phyloP scores from a whole-genome alignment of 169 alveolate genomes.

The Theileria parva region DNA sequence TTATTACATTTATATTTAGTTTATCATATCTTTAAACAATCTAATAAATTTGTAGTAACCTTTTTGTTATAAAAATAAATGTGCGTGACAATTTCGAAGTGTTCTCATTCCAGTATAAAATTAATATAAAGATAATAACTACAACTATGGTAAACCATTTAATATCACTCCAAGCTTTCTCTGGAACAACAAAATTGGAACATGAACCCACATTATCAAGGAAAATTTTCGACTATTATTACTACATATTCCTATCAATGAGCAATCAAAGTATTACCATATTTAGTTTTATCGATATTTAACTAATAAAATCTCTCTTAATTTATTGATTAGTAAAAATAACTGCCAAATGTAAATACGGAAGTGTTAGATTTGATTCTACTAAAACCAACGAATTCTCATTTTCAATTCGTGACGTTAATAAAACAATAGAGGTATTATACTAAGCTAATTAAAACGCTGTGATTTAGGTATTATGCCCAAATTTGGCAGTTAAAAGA shows the following conservation, averaged over 20 bases:
- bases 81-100: neutral
- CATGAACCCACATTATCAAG: slow-evolving; percentile 33
- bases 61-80: neutral
- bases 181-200: neutral
- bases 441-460: neutral
- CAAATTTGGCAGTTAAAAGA: neutral
- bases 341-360: slow-evolving; percentile 48
- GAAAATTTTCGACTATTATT: slow-evolving; percentile 7
- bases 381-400: neutral
- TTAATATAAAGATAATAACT: slow-evolving; percentile 22
- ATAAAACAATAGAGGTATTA: slow-evolving; percentile 6
- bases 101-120: neutral
- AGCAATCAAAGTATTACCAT: neutral
- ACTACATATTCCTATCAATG: slow-evolving; percentile 6
- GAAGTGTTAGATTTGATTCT: slow-evolving; percentile 12
- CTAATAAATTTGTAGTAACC: neutral
- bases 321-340: neutral
- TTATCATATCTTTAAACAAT: neutral
- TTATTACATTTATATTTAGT: neutral
- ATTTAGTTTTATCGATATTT: neutral
- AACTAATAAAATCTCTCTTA: neutral
- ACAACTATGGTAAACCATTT: slow-evolving; percentile 20
- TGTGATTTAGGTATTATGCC: slow-evolving; percentile 7
- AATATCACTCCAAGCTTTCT: slow-evolving; percentile 13
- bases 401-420: slow-evolving; percentile 1